Percentiles rank a stretch among this genome's conserved stretches.
Conservation (phyloP, 2,329 filamentous ascomycete species). For the Colletotrichum sp. region DNA sequence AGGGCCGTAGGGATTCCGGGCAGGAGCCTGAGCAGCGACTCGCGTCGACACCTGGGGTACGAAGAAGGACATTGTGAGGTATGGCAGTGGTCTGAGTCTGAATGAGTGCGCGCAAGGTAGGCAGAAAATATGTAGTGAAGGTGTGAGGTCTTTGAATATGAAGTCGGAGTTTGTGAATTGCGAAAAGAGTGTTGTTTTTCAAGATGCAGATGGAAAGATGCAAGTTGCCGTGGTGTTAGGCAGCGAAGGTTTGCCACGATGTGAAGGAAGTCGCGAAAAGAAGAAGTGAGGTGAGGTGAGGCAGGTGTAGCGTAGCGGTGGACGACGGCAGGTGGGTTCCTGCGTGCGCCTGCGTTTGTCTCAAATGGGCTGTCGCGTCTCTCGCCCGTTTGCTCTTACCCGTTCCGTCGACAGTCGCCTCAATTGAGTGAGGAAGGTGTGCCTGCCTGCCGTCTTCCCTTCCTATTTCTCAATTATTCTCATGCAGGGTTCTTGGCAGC, state of each 20-base stretch:
- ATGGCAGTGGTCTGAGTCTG: background rate
- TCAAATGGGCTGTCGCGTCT: background rate
- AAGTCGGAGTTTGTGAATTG: background rate
- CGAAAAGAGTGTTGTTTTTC: background rate
- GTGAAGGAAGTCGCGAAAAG: background rate
- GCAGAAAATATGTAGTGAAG: background rate
- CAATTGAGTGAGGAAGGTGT: background rate
- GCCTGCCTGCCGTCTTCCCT: background rate
- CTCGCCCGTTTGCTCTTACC: background rate
- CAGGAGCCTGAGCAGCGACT: background rate
- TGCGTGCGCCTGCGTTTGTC: background rate
- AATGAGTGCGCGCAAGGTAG: background rate
- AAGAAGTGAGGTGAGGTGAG: background rate
- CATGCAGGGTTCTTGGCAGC: background rate
- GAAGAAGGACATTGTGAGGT: background rate
- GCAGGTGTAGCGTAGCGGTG: background rate
- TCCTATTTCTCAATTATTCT: background rate
- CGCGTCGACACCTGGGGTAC: background rate
- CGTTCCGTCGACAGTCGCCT: background rate
- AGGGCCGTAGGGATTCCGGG: constrained; percentile 1
- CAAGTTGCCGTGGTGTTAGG: background rate
- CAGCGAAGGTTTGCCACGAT: background rate
- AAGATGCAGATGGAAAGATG: background rate
- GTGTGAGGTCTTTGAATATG: background rate
- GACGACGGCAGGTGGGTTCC: background rate